Conservation (phyloP, 345 rosid genomes). For the Hibiscus tridactylites region DNA sequence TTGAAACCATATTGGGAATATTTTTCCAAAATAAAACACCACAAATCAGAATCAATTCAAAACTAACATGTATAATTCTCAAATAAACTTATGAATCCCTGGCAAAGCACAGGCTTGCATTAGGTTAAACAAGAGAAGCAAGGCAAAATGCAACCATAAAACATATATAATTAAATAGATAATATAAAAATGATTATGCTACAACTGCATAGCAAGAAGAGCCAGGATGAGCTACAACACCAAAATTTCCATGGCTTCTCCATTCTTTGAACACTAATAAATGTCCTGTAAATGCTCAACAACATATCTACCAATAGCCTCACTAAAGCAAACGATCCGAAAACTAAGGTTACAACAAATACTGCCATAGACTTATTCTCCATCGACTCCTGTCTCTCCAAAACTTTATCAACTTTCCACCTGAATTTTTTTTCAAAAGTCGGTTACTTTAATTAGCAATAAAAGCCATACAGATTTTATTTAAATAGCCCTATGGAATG, state of each 20-base stretch:
- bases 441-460: too few species aligned
- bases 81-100: neutral
- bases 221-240: slow-evolving; percentile 46
- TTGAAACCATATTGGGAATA: neutral
- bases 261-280: slow-evolving; percentile 21
- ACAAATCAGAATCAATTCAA: neutral
- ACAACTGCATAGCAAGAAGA: slow-evolving; percentile 38
- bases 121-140: neutral
- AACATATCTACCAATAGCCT: slow-evolving; percentile 41
- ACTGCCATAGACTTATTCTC: slow-evolving; percentile 73
- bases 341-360: slow-evolving; percentile 47
- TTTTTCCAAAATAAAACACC: neutral
- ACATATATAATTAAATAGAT: slow-evolving; percentile 26
- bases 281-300: slow-evolving; percentile 20
- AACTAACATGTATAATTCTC: neutral
- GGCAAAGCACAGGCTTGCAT: neutral
- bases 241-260: slow-evolving; percentile 53
- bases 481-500: neutral
- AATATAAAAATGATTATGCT: slow-evolving; percentile 38
- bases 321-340: slow-evolving; percentile 46
- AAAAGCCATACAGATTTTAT: neutral
- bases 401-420: slow-evolving; percentile 42
- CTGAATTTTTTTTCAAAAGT: slow-evolving; percentile 21
- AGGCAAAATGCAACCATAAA: neutral
- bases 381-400: slow-evolving; percentile 43